Conservation (phyloP, 352 stramenopile genomes). For the Pythium phragmitis region DNA sequence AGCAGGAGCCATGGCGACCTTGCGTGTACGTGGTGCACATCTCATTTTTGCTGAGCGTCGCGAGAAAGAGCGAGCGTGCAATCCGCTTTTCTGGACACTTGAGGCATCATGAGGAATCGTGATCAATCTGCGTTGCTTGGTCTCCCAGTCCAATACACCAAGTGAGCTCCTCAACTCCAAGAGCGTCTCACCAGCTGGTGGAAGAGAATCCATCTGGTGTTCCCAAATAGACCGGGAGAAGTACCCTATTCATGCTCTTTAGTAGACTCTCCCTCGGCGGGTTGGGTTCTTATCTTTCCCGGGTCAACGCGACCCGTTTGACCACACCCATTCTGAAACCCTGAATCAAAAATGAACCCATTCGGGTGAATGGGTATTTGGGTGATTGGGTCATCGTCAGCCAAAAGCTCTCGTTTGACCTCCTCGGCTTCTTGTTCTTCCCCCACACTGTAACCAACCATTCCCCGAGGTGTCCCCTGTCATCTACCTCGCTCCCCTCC, state of each 20-base stretch:
- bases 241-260: neutral
- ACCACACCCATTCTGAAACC: neutral
- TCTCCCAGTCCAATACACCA: too few species aligned
- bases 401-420: neutral
- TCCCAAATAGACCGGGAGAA: neutral
- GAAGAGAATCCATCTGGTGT: conserved; percentile 1
- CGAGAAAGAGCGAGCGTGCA: neutral
- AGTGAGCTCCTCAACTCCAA: neutral
- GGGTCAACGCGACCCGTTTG: neutral
- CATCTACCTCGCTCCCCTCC: neutral
- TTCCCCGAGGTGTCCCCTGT: neutral
- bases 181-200: neutral
- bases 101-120: neutral
- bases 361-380: neutral
- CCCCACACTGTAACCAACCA: conserved; percentile 11
- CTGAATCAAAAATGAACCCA: neutral
- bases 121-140: neutral
- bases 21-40: too few species aligned
- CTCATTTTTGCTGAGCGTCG: too few species aligned
- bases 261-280: neutral
- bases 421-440: neutral
- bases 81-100: neutral
- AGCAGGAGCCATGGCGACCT: too few species aligned
- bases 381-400: neutral
- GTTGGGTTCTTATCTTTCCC: neutral